Base-by-base conservation (phyloP, 805 yeast species). In the Myxozyma vanderwaltii region DNA sequence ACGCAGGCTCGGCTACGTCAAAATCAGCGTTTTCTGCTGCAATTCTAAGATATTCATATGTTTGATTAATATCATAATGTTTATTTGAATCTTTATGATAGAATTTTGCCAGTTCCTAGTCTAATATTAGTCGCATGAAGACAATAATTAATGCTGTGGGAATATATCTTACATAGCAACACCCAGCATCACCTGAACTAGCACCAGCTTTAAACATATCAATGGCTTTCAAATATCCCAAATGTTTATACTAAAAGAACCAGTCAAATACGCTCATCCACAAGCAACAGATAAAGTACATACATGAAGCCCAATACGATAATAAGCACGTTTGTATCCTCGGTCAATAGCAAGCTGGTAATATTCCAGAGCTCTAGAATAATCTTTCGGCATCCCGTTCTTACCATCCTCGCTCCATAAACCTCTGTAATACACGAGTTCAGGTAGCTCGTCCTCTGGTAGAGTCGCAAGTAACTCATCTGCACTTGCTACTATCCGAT, bases 1-100 rank as follows among this genome's bases (percentile, higher is more conserved):
- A 76, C 3, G 76, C 71, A 1, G 79, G 72, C 43, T 70, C 72
- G 4, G 79, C 74, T 47, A 74, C 73, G 52, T 76, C 80, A 1
- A 71, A 68, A 54, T 76, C 79, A 19, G 73, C 68, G 7, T 48
- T 61, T 31, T 54, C 56, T 21, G 72, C 72, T 6, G 67, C 73
- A 54, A 38, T 56, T 54, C 66, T 68, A 56, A 66, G 70, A 26
- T 57, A 71, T 44, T 41, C 58, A 41, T 51, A 58, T 1, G 74
- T 77, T 26, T 48, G 40, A 6, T 49, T 53, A 4, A 40, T 36
- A 58, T 75, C 71, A 7, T 59, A 60, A 46, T 70, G 65, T 10
- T 70, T 69, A 19, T 74, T 63, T 24, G 71, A 71, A 44, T 76
- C 77, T 44, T 66, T 63, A 12, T 73, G 56, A 31, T 41, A 41